phyloP scores from a whole-genome alignment of 164 flowering plant genomes.

The Cinnamomum chago region DNA sequence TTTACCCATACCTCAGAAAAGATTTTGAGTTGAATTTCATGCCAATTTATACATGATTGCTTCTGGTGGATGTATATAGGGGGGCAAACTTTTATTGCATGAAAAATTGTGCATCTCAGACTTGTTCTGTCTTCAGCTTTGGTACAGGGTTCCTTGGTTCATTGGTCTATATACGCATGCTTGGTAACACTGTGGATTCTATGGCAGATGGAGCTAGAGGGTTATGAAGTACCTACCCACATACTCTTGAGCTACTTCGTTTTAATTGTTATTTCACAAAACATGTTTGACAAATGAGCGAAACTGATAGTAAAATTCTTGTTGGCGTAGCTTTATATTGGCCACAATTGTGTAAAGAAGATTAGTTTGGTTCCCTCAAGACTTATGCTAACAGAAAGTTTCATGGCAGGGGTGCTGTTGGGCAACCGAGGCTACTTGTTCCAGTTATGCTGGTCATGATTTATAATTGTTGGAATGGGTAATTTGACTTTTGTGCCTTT shows the following conservation, averaged over 20 bases:
- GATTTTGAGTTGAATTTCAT: not conserved
- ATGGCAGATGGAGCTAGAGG: slow-evolving; percentile 81
- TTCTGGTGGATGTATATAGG: not conserved
- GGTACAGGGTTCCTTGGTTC: slow-evolving; percentile 94
- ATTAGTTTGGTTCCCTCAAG: not conserved
- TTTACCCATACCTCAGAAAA: too few relatives aligned
- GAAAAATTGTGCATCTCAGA: not conserved
- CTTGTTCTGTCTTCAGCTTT: slow-evolving; percentile 47
- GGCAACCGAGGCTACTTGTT: slow-evolving; percentile 79
- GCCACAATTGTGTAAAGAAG: not conserved
- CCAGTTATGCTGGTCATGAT: slow-evolving; percentile 89
- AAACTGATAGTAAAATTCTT: not conserved
- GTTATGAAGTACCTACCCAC: slow-evolving; percentile 53
- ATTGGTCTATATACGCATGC: slow-evolving; percentile 82
- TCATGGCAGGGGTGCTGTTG: slow-evolving; percentile 70
- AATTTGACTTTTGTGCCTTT: slow-evolving; percentile 18
- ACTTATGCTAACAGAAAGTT: slow-evolving; percentile 10
- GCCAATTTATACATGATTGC: not conserved
- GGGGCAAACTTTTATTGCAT: not conserved
- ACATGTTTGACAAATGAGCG: not conserved
- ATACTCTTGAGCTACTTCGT: not conserved
- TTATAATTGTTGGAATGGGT: slow-evolving; percentile 96
- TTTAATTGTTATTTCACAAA: too few relatives aligned
- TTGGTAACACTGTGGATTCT: slow-evolving; percentile 78
- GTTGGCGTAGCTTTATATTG: not conserved